Evolutionary conservation across 2,329 filamentous ascomycete genomes (phyloP), one percentile per base, ranked within the genome.

Genomic region (Sporothrix inflata): DNA sequence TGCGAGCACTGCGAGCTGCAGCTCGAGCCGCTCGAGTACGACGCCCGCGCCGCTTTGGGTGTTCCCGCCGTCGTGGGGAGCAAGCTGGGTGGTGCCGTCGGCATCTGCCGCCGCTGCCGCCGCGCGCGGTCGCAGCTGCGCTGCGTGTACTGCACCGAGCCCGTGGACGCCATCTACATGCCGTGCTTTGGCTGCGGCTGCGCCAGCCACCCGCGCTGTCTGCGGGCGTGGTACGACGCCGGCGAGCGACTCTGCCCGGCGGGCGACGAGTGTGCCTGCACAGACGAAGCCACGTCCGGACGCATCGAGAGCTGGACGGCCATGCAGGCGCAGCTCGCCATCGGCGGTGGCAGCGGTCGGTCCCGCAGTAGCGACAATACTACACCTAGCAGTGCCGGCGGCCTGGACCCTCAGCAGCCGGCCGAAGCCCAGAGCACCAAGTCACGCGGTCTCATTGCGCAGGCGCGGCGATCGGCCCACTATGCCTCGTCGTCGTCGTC

Each of bases 121-220:
- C 82, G 82, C 67, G 81, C 82, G 2, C 89, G 91, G 77, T 84
- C 81, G 12, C 88, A 90, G 76, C 83, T 91, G 0, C 80, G 83
- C 21, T 91, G 89, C 76, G 88, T 90, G 9, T 89, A 89, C 78
- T 91, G 89, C 75, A 81, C 86, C 66, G 88, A 90, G 74, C 87
- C 88, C 1, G 82, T 91, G 45, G 85, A 86, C 74, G 87, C 86
- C 0, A 82, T 90, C 14, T 91, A 89, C 76, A 81, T 87, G 3
- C 85, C 89, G 0, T 91, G 89, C 74, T 82, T 91, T 2, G 84
- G 85, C 12, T 91, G 89, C 74, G 89, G 89, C 14, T 91, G 89
- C 75, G 86, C 86, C 8, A 85, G 84, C 69, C 89, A 91, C 78
- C 85, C 89, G 61, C 79, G 81, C 9, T 91, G 89, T 74, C 82